Conservation (phyloP, 2,329 filamentous ascomycete species). For the Xylaria polymorpha region DNA sequence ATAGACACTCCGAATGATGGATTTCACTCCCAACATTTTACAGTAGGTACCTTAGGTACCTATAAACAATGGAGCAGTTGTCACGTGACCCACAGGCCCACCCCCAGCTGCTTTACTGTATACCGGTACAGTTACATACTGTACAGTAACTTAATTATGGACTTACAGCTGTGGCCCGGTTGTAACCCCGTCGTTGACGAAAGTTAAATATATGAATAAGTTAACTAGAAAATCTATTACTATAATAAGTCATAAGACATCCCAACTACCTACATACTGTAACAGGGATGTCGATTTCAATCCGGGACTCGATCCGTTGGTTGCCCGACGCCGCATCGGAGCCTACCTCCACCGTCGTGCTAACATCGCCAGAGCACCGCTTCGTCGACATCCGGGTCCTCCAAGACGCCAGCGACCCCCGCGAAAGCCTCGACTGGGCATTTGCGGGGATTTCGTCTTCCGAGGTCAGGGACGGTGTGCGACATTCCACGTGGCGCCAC, state of each 20-base stretch:
- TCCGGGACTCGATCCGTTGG: slow-evolving; percentile 70
- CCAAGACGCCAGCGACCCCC: slow-evolving; percentile 20
- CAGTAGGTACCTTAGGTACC: no score
- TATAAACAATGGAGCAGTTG: no score
- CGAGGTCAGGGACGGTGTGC: slow-evolving; percentile 44
- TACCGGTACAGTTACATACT: no score
- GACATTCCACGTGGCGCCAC: slow-evolving; percentile 64
- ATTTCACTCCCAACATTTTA: no score
- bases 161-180: no score
- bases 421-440: slow-evolving; percentile 69
- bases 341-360: slow-evolving; percentile 72
- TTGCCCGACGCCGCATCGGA: slow-evolving; percentile 63
- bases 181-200: no score
- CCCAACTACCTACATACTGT: not conserved
- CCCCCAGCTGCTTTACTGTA: no score
- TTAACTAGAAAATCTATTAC: not conserved
- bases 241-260: not conserved
- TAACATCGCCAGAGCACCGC: slow-evolving; percentile 66
- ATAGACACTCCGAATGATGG: no score
- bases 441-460: slow-evolving; percentile 68
- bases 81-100: not conserved
- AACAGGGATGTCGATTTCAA: slow-evolving; percentile 58
- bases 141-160: no score
- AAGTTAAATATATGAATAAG: not conserved
- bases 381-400: slow-evolving; percentile 73